Evolutionary conservation across 768 basidiomycete genomes (phyloP), one percentile per base, ranked within the genome.

Genomic region (Amanita polypyramis): DNA sequence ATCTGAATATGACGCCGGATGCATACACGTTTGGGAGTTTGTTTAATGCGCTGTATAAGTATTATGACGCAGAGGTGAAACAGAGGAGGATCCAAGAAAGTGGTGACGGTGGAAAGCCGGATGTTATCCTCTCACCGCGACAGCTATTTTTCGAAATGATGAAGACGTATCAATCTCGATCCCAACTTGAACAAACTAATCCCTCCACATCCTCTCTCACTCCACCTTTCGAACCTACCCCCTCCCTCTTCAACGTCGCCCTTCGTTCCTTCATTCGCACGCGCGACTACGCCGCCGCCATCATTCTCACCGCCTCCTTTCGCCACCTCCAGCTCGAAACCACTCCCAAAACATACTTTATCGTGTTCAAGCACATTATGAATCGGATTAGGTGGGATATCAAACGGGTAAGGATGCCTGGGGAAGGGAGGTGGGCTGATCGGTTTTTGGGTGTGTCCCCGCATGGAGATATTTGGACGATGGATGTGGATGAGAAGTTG

Each of bases 281-380:
- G 8, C 60, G 61, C 2, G 79, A 79, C 58, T 79, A 75, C 49
- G 58, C 72, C 9, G 77, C 65, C 1, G 75, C 73, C 1, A 66
- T 66, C 51, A 55, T 72, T 39, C 60, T 60, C 14, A 49, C 79
- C 7, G 61, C 58, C 19, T 52, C 65, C 7, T 63, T 69, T 47
- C 33, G 40, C 12, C 42, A 50, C 0, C 58, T 66, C 29, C 56
- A 58, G 1, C 55, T 71, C 10, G 53, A 54, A 1, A 55, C 69
- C 10, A 66, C 64, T 27, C 53, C 64, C 5, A 61, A 58, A 36
- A 68, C 67, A 1, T 77, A 75, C 51, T 62, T 61, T 34, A 58
- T 65, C 12, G 62, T 74, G 27, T 9, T 73, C 27, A 63, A 67
- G 4, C 65, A 62, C 45, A 53, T 78, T 17, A 44, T 65, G 36